Evolutionary conservation across 768 basidiomycete species (phyloP).

Genomic region (Hemileccinum rubropunctum): DNA sequence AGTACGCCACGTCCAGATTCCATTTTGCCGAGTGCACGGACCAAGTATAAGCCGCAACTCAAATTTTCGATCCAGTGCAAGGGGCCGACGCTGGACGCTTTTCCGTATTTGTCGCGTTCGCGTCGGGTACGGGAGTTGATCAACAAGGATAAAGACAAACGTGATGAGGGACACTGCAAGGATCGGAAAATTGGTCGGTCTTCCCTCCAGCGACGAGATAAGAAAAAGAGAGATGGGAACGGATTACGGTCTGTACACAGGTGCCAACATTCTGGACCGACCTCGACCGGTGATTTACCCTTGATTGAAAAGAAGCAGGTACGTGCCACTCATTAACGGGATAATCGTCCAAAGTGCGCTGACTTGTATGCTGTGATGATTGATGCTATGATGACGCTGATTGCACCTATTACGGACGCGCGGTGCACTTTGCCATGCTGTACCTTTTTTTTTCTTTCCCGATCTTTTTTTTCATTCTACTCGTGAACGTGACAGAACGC

Average conservation of each 20-base stretch:
- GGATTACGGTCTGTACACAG: neutral
- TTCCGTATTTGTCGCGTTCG: constrained; percentile 19
- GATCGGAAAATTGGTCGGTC: constrained; percentile 4
- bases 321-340: constrained; percentile 28
- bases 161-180: constrained; percentile 5
- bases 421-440: constrained; percentile 6
- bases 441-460: constrained; percentile 12
- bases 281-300: constrained; percentile 22
- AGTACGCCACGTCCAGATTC: constrained; percentile 2
- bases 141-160: constrained; percentile 10
- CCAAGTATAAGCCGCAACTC: constrained; percentile 27
- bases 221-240: neutral
- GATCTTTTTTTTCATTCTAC: neutral
- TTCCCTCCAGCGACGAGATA: constrained; percentile 1
- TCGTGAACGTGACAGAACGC: constrained; percentile 17
- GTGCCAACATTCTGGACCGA: constrained; percentile 13
- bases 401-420: constrained; percentile 9
- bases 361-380: constrained; percentile 5
- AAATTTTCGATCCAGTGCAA: constrained; percentile 8
- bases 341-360: constrained; percentile 23
- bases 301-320: constrained; percentile 31
- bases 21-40: constrained; percentile 26
- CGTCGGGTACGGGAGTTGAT: constrained; percentile 10
- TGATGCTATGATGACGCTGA: too few species aligned
- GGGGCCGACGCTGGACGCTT: constrained; percentile 14